Base-by-base conservation (phyloP, 2,329 filamentous ascomycete genomes). In the Fusarium illudens region DNA sequence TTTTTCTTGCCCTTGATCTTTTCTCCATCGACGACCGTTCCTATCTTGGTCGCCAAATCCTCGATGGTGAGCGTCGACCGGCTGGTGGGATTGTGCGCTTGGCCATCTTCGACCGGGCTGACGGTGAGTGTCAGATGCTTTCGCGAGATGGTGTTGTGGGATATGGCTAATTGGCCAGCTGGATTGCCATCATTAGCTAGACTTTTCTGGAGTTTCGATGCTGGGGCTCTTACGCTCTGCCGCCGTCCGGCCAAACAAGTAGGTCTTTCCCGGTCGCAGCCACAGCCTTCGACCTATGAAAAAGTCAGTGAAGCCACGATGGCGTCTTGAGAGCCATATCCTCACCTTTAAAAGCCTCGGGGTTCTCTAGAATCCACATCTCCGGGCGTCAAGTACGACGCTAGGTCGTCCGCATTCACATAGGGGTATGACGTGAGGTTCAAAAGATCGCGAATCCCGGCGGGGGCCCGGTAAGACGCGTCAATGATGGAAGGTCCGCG, bases 121-220 rank as follows among this genome's bases (percentile, higher is more conserved):
- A 98, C 88, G 39, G 89, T 85, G 52, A 99, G 89, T 30, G 90
- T 90, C 68, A 97, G 82, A 79, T 99, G 96, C 75, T 96, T 93
- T 59, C 95, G 87, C 30, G 96, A 99, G 50, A 99, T 92, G 1
- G 90, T 91, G 74, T 92, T 92, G 74, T 96, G 87, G 6, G 90
- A 87, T 70, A 97, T 92, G 22, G 87, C 89, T 70, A 92, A 81
- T 73, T 86, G 88, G 4, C 88, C 87, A 57, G 87, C 90, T 92
- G 69, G 3, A 6, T 19, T 19, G 10, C 3, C 8, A 19, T 4
- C 4, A 22, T 73, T 33, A 73, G 62, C 19, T 37, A 25, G 1
- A 22, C 4, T 2, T 6, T 15, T 3, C 29, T n/a, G 3, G 1
- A 6, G 17, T 19, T 4, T 5, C 7, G n/a, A 30, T 25, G 13